These are phyloP conservation scores for Jaltomata sinuosa DNA, from an alignment of 257 asterid genomes.

Conservation along the genomic window DNA sequence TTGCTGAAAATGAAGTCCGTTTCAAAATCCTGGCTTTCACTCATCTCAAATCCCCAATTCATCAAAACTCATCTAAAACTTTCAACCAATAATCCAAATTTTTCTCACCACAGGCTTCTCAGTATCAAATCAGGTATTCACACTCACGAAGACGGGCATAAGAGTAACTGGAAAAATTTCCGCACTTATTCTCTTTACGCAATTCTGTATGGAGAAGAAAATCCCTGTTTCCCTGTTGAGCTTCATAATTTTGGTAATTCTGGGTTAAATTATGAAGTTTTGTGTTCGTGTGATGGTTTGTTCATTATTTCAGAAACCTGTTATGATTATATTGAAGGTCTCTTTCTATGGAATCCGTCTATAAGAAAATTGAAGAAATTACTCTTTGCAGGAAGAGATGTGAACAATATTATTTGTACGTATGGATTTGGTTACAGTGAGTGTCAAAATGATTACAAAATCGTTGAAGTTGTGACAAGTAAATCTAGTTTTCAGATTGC, in stretches of 20 bases:
- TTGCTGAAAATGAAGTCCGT: slow-evolving; percentile 25
- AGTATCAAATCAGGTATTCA: background rate
- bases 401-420: too few species aligned
- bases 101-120: background rate
- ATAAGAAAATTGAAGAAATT: slow-evolving; percentile 20
- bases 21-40: background rate
- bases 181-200: slow-evolving; percentile 19
- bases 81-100: background rate
- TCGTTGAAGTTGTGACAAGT: background rate
- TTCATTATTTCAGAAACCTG: slow-evolving; percentile 6
- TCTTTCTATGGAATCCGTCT: slow-evolving; percentile 41
- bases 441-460: slow-evolving; percentile 25
- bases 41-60: slow-evolving; percentile 30
- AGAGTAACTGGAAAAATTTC: background rate
- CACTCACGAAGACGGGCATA: background rate
- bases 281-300: slow-evolving; percentile 48
- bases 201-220: slow-evolving; percentile 9
- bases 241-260: background rate
- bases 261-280: background rate
- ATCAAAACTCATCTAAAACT: slow-evolving; percentile 20
- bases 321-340: background rate
- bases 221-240: background rate
- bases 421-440: slow-evolving; percentile 39
- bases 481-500: background rate
- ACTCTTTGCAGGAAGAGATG: slow-evolving; percentile 17